A percentile compares a stretch with the other conserved stretches of the same genome.
Evolutionary conservation across 257 asterid genomes (phyloP).

Genomic region (Nicotiana noctiflora): DNA sequence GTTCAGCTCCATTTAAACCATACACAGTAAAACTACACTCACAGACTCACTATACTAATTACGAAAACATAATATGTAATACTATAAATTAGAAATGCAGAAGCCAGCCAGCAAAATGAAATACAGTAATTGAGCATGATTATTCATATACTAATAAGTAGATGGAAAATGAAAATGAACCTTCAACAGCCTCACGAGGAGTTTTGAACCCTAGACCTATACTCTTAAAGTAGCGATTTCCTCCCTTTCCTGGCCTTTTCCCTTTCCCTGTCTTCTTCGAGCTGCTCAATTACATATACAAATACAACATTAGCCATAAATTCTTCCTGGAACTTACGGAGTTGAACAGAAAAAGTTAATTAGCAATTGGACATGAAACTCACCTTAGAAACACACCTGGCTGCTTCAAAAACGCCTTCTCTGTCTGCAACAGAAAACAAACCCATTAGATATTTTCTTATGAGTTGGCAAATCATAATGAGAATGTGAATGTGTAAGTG

Average conservation of each 20-base stretch:
- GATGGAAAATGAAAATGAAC: neutral
- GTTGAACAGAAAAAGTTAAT: neutral
- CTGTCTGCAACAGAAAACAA: neutral
- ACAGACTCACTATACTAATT: neutral
- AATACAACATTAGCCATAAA: neutral
- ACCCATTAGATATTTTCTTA: neutral
- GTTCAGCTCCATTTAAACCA: neutral
- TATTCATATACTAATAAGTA: neutral
- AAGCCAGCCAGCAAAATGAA: neutral
- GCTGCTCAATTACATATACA: slow-evolving; percentile 9
- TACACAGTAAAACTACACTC: neutral
- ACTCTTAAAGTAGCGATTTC: slow-evolving; percentile 39
- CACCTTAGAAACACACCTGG: slow-evolving; percentile 12
- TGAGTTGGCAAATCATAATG: neutral
- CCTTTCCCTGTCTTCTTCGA: slow-evolving; percentile 45
- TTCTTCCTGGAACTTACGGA: neutral
- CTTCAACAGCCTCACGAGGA: slow-evolving; percentile 38
- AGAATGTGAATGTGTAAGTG: neutral
- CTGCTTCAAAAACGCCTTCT: slow-evolving; percentile 19
- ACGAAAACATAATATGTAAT: neutral
- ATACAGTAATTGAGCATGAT: neutral
- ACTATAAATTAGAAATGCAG: neutral
- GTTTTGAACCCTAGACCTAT: slow-evolving; percentile 39
- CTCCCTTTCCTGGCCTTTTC: slow-evolving; percentile 43
- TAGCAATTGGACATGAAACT: neutral